These are phyloP conservation scores for Solanum dulcamara DNA, from an alignment of 257 asterid genomes.

Conservation along the genomic window DNA sequence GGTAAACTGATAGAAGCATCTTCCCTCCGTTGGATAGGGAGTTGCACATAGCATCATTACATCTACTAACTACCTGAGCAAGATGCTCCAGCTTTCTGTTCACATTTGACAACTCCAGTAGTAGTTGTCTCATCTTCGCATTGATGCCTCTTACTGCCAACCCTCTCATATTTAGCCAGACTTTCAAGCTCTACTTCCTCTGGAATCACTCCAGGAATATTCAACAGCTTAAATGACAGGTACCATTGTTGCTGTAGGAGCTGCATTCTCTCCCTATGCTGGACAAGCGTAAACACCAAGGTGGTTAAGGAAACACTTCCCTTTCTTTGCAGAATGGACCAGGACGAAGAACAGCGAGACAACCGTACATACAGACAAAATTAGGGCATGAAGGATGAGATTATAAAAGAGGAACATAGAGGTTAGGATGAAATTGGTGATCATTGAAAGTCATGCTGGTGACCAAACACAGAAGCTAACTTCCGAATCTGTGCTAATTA, in stretches of 20 bases:
- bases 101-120: not conserved
- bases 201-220: slow-evolving; percentile 42
- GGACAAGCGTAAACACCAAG: not conserved
- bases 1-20: not conserved
- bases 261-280: not conserved
- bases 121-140: too few relatives aligned
- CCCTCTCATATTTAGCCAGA: too few relatives aligned
- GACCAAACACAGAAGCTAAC: not conserved
- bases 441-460: not conserved
- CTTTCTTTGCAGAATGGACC: not conserved
- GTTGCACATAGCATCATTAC: not conserved
- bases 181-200: slow-evolving; percentile 26
- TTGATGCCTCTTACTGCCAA: too few relatives aligned
- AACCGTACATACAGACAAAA: not conserved
- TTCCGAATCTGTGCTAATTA: not conserved
- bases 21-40: not conserved
- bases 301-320: not conserved
- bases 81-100: not conserved
- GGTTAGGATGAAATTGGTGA: not conserved
- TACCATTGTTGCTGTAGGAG: not conserved
- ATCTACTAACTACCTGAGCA: not conserved
- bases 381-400: not conserved
- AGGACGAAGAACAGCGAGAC: not conserved
- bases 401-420: not conserved
- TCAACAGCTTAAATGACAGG: not conserved